Base-by-base conservation (phyloP, 2,329 filamentous ascomycete species). In the Fusarium cyanostomum region DNA sequence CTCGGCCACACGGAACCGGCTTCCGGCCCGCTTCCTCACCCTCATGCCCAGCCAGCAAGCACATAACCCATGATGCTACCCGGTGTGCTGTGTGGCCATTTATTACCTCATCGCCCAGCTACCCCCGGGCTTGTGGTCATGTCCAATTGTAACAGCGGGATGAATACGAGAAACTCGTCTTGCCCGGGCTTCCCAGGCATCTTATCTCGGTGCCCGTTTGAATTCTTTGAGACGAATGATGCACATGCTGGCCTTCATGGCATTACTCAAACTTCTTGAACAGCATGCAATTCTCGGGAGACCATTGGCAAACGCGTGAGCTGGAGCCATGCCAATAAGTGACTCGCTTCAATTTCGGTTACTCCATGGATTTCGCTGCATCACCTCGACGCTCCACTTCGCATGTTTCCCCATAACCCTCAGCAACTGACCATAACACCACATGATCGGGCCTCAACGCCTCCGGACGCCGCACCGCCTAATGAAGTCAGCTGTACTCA, bases 21-120 rank as follows among this genome's bases (percentile, higher is more conserved):
- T 64, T 63, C 45, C 54, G 50, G 28, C 30, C 41, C 30, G 45
- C 48, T 30, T 41, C 27, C 35, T 46, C 37, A 30, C 30, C 31
- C 24, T 33, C 24, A 16, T 31, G 24, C 30, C 42, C 37, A 30
- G 38, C 44, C 41, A 39, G 38, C 41, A 37, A 43, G 44, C 37
- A 44, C 31, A 60, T 49, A 49, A 52, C 52, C 54, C 21, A 59
- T 66, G 52, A 50, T 66, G 46, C 60, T 58, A 42, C 35, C 35
- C 13, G 35, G 48, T 45, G 21, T 16, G 18, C 27, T 42, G 15
- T 34, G 44, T 38, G 42, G 39, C 31, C 49, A 54, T 24, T 24
- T 38, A 52, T 63, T 55, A 51, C 33, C 46, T 46, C 44, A 56
- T 52, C 34, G 41, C n/a, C 13, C 43, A 34, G 38, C n/a, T 41